Evolutionary conservation across 2,329 filamentous ascomycete species (phyloP).

Genomic region (Diaporthe aspalathi): DNA sequence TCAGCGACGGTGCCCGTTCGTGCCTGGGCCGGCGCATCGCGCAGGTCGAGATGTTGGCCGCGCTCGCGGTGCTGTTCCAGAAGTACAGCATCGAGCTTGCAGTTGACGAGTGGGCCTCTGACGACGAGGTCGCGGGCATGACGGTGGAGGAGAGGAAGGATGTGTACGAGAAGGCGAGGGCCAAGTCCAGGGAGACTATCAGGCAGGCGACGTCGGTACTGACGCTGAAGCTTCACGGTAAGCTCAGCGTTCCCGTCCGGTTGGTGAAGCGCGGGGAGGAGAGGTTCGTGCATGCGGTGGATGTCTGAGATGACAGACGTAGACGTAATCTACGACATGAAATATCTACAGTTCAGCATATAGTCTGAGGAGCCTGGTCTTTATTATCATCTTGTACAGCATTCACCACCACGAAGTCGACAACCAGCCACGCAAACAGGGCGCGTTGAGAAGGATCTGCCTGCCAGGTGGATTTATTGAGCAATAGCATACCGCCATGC

Average conservation of each 20-base stretch:
- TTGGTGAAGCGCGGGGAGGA: constrained; percentile 77
- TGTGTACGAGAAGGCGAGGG: constrained; percentile 72
- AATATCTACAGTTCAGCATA: neutral
- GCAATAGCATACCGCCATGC: neutral
- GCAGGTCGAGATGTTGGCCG: constrained; percentile 68
- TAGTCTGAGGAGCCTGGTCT: too few species aligned
- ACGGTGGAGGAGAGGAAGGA: constrained; percentile 55
- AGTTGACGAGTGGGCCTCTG: constrained; percentile 68
- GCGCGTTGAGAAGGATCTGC: too few species aligned
- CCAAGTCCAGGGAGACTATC: constrained; percentile 64
- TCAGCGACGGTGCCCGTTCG: constrained; percentile 67
- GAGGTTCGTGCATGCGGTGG: constrained; percentile 66
- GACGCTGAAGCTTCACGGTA: constrained; percentile 77
- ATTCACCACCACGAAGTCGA: too few species aligned
- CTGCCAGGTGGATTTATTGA: neutral
- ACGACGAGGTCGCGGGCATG: constrained; percentile 67
- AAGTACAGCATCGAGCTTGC: constrained; percentile 77
- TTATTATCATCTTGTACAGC: too few species aligned
- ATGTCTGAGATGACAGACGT: constrained; percentile 33
- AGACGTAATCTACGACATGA: neutral
- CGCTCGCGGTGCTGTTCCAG: constrained; percentile 66
- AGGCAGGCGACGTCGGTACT: constrained; percentile 70
- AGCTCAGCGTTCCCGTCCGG: constrained; percentile 71
- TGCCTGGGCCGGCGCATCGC: constrained; percentile 70
- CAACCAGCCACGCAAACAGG: too few species aligned